Evolutionary conservation across 345 rosid genomes (phyloP), one percentile per base, ranked within the genome.

Genomic region (Microcos paniculata): DNA sequence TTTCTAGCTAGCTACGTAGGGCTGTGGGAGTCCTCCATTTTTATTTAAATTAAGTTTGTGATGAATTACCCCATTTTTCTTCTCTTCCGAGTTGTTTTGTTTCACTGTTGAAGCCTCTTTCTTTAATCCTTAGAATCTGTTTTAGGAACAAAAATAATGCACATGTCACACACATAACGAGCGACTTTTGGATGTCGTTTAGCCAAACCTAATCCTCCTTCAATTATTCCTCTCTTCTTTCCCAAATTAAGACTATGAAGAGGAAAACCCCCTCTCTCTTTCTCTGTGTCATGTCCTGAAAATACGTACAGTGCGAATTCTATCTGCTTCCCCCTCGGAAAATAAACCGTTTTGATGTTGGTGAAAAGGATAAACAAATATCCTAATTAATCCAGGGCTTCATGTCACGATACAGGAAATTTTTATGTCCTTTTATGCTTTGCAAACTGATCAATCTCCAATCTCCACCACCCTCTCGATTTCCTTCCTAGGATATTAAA

Each of bases 171-270:
- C 79, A 8, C 71, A 79, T 31, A 66, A 49, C 80, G 57, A 81
- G 82, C 74, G 59, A 70, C 30, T 71, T 77, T 73, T 66, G 66
- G 28, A 71, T 77, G 85, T 80, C 82, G 62, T 74, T 43, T 80
- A 69, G 73, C 72, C 76, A 8, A 77, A 82, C 84, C 79, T 76
- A 79, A 78, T 74, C 52, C 77, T 42, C 15, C 30, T 61, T 28
- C 31, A 79, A 53, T 33, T 83, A 82, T 75, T 77, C 83, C 78
- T n/a, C n/a, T 62, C 56, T 70, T 48, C 12, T 51, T n/a, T 69
- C 57, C 70, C 38, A 15, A 71, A 35, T 3, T 4, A 35, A 66
- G 62, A 63, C 74, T 18, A 19, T 16, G 67, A 65, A 65, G 15
- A 28, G 43, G 43, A 52, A 51, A 42, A 79, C 33, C 35, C 38